Evolutionary conservation across 2,329 filamentous ascomycete genomes (phyloP), one percentile per base, ranked within the genome.

Genomic region (Talaromyces sp.): DNA sequence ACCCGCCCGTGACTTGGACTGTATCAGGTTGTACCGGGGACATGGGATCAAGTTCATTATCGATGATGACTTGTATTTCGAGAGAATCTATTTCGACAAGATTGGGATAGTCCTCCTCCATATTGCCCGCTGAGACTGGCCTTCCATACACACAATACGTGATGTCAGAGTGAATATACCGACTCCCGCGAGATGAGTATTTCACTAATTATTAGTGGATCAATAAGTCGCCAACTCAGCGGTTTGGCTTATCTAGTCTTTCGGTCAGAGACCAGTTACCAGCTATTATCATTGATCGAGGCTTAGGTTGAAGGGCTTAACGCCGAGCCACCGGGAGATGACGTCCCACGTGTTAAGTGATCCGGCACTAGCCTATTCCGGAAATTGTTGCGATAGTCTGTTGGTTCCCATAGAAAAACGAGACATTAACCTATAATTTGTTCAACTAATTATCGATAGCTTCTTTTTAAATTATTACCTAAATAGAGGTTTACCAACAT

Each of bases 11-110:
- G 30, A 81, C 70, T 28, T 78, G 70, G 52, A 83, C 74, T 1
- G 75, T 77, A 7, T 78, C 73, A 23, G 79, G 76, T 0, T 79
- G 72, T 18, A 77, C 74, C 1, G 79, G 76, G 1, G 82, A 84
- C 61, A 85, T 77, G 4, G 80, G 77, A 65, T 85, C 82, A 50
- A 84, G 72, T 63, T 85, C 83, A 72, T 85, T 82, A 69, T 84
- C 81, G 61, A 85, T 77, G 61, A 85, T 79, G 34, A 83, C 76
- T 5, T 76, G 69, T 28, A 82, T 78, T 36, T 83, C 80, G 31
- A 84, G 73, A 5, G 72, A 69, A 68, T 82, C 80, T n/a, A 82
- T 64, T 64, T 79, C 77, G 55, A 73, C 70, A 47, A 78, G 67
- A 23, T 53, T 31, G 23, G 50, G 50, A 28, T 16, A 16, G 6